Conservation (phyloP, 352 stramenopile genomes). For the Globisporangium iwayamae region DNA sequence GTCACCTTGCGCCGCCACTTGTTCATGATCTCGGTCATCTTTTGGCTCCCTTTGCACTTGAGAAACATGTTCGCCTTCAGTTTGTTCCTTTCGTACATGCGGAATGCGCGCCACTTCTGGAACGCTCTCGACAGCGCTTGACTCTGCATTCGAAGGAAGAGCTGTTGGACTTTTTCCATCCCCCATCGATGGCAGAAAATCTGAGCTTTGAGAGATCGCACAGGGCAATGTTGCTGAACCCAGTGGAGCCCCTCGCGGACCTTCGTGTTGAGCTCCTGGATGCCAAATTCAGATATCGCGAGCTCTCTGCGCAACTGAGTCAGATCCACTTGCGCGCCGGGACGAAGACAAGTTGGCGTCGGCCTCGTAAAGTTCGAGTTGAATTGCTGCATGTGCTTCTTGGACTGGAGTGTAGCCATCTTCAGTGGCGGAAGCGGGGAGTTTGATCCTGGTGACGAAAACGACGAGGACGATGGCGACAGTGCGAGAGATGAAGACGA, state of each 20-base stretch:
- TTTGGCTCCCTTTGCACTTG: conserved; percentile 79
- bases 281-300: conserved; percentile 69
- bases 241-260: conserved; percentile 82
- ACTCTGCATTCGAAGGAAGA: conserved; percentile 67
- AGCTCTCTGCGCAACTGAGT: conserved; percentile 69
- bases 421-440: conserved; percentile 59
- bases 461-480: conserved; percentile 1
- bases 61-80: conserved; percentile 74
- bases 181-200: conserved; percentile 85
- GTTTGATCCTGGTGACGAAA: conserved; percentile 9
- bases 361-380: conserved; percentile 39
- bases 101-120: conserved; percentile 65
- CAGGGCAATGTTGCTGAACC: conserved; percentile 82
- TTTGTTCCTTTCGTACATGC: conserved; percentile 74
- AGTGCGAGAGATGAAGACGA: not conserved
- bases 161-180: conserved; percentile 74
- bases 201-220: conserved; percentile 76
- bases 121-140: conserved; percentile 66
- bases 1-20: conserved; percentile 56
- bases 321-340: conserved; percentile 44
- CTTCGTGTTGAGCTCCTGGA: conserved; percentile 69
- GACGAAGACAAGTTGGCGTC: conserved; percentile 57
- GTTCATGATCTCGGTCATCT: conserved; percentile 62
- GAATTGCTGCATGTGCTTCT: conserved; percentile 45
- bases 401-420: conserved; percentile 36